Base-by-base conservation (phyloP, 2,329 filamentous ascomycete genomes). In the Ophiocordyceps camponoti-floridani region DNA sequence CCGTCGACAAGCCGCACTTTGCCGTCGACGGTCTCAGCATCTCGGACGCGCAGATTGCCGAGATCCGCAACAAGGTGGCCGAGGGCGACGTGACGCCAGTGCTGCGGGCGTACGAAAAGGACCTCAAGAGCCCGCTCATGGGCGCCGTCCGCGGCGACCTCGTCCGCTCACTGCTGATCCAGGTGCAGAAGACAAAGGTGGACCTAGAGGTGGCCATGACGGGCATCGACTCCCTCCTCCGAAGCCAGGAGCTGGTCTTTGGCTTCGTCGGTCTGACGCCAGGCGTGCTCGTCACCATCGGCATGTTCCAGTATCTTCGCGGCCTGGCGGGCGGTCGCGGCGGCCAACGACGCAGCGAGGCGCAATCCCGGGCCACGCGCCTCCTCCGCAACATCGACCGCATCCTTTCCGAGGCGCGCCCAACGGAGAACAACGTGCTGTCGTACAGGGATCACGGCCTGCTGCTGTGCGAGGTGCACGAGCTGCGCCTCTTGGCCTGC, bases 111-210 rank as follows among this genome's bases (percentile, higher is more conserved):
- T 98, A 94, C 58, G 91, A 98, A 58, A 79, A 82, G 56, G 89
- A 95, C 52, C 69, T 98, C 40, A 75, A 82, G 44, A 82, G 70
- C 42, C 91, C 91, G 1, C 78, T 98, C 48, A 69, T 79, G 45
- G 88, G 89, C 8, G 84, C 88, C 0, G 63, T 98, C 16, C 75
- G 78, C 28, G 91, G 91, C 11, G 89, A 96, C 54, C 71, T 98
- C 27, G 75, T 96, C 33, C 80, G 89, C 44, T 87, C 89, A 4
- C 75, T 98, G 27, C 70, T 98, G 41, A 96, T 98, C 45, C 91
- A 98, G 58, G 81, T 98, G 35, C 91, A 98, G 57, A 98, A 98
- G 70, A 96, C 91, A 19, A 98, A 98, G 67, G 91, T 98, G 9
- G 91, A 98, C 56, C 79, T 98, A 12, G 91, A 98, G 61, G 80